Base-by-base conservation (phyloP, 352 stramenopile species). In the Pythium grandisporangium region DNA sequence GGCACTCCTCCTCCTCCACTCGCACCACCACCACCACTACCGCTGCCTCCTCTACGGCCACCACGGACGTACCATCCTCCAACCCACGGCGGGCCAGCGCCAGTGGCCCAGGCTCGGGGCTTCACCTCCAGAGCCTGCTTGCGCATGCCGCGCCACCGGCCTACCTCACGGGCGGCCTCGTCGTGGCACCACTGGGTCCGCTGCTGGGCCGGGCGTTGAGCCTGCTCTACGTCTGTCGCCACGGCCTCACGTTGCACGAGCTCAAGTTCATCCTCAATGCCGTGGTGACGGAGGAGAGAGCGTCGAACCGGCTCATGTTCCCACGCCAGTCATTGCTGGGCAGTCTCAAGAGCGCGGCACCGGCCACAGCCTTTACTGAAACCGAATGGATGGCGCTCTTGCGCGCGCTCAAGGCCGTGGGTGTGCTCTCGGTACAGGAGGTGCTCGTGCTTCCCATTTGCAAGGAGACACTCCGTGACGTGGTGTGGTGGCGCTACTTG, bases 361-460 rank as follows among this genome's bases (percentile, higher is more conserved):
- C 10, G 0, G 41, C 55, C 7, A 67, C 61, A 1, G 70, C 68
- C 0, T 85, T 95, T 45, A 73, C 69, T 0, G 76, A 91, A 26
- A 55, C 61, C 7, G 55, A 81, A 12, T 94, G 82, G 75, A 57
- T 77, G 46, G 65, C 69, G 17, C 49, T 96, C 7, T 53, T 93
- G n/a, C 62, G 63, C 8, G 79, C 77, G 0, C 56, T 96, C 23
- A 56, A 66, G 30, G 61, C 74, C 1, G 42, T 95, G 2, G 85
- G 84, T 10, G 58, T 89, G 0, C 64, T 96, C 7, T 84, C 81
- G 24, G 73, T 89, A 10, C 76, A 95, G 25, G 65, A 90, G 7
- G 71, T 96, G n/a, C 47, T 96, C 1, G 69, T 92, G 3, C 44
- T 97, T 5, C 84, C 85, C 1, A 70, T 95, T 24, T 95, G 93